Conservation (phyloP, 257 asterid genomes). For the Sherardia arvensis region DNA sequence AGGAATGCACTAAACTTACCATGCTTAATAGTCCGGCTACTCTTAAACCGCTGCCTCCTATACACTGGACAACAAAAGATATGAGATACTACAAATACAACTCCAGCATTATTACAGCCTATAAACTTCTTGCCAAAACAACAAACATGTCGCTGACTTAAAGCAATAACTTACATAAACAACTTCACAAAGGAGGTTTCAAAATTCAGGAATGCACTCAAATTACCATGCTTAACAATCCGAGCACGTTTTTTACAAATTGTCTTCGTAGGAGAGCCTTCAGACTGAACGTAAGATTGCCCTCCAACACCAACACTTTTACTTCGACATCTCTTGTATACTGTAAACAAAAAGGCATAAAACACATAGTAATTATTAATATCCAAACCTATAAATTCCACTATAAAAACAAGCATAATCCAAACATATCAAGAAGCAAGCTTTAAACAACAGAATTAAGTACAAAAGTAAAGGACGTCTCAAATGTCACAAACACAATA, state of each 20-base stretch:
- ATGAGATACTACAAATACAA: not conserved
- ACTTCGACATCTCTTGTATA: not conserved
- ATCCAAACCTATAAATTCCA: not conserved
- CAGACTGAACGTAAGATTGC: not conserved
- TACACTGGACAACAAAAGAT: conserved; percentile 9
- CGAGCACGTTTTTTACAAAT: not conserved
- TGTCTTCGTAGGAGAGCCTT: not conserved
- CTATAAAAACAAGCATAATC: not conserved
- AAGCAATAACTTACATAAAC: not conserved
- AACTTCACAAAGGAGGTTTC: not conserved
- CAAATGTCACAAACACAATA: too few species aligned
- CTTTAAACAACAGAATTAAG: not conserved
- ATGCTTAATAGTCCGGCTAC: not conserved
- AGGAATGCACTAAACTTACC: not conserved
- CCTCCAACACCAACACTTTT: not conserved
- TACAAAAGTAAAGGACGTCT: not conserved
- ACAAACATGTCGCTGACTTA: not conserved
- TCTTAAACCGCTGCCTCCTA: conserved; percentile 1
- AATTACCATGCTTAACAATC: not conserved
- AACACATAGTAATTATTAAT: not conserved
- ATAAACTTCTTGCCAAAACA: not conserved
- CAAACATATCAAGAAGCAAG: not conserved
- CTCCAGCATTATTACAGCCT: not conserved
- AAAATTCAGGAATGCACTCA: not conserved
- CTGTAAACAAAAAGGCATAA: not conserved